phyloP scores from a whole-genome alignment of 129 eudicot genomes.

The Pseudognaphalium luteoalbum region DNA sequence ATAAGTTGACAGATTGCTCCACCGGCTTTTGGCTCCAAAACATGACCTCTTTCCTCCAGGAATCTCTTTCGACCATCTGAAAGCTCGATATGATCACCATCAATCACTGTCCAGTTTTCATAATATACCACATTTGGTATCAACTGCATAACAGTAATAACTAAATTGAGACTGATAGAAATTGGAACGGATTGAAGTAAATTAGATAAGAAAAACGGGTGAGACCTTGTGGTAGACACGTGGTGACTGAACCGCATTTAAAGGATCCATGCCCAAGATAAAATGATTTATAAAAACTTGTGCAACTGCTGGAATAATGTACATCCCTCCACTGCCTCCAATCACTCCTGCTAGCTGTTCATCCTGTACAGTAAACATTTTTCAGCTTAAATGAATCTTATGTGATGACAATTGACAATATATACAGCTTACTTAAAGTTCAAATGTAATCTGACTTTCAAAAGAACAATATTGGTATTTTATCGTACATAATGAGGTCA shows the following conservation, averaged over 20 bases:
- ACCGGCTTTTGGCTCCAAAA: conserved; percentile 49
- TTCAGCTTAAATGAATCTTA: conserved; percentile 10
- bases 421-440: background rate
- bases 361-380: conserved; percentile 44
- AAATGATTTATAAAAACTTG: conserved; percentile 91
- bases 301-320: conserved; percentile 81
- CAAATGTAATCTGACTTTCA: background rate
- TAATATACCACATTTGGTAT: conserved; percentile 67
- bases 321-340: conserved; percentile 91
- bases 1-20: conserved; percentile 82
- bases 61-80: conserved; percentile 47
- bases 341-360: conserved; percentile 84
- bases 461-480: background rate
- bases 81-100: conserved; percentile 84
- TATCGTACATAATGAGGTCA: background rate
- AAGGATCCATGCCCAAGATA: conserved; percentile 80
- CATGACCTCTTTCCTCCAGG: conserved; percentile 73
- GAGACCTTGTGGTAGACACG: conserved; percentile 88
- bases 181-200: too few species aligned
- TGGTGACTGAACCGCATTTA: conserved; percentile 69
- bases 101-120: conserved; percentile 77
- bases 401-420: background rate
- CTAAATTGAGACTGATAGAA: background rate
- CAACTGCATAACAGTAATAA: conserved; percentile 51
- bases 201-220: background rate